A percentile compares a stretch with the other conserved stretches of the same genome.
Evolutionary conservation across 2,329 filamentous ascomycete genomes (phyloP).

Genomic region (Parastagonospora nodorum): DNA sequence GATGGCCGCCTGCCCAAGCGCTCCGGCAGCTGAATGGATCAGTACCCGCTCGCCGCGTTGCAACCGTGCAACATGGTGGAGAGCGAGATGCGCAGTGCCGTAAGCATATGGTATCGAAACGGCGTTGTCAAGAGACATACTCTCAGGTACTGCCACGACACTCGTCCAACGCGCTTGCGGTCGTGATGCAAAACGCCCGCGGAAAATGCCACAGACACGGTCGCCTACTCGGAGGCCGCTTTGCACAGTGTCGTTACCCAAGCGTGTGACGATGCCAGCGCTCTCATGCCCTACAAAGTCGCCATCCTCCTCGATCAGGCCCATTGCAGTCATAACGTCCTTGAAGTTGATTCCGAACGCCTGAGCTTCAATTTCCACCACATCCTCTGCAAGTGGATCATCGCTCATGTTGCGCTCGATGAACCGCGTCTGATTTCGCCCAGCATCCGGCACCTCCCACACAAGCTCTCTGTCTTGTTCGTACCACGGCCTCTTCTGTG

Average conservation of each 20-base stretch:
- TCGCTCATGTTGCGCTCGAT: not conserved
- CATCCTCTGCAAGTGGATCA: not conserved
- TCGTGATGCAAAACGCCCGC: too few relatives aligned
- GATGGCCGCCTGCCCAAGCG: constrained; percentile 8
- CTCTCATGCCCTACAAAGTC: constrained; percentile 15
- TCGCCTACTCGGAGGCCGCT: not conserved
- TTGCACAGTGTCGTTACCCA: not conserved
- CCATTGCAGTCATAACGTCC: constrained; percentile 14
- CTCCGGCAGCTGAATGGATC: constrained; percentile 27
- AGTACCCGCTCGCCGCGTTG: constrained; percentile 25
- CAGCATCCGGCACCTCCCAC: not conserved
- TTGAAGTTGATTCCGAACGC: constrained; percentile 17
- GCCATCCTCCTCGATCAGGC: not conserved
- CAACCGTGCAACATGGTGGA: not conserved
- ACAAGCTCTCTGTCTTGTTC: not conserved
- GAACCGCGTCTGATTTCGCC: not conserved
- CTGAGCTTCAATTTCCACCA: constrained; percentile 31
- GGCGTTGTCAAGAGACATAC: not conserved
- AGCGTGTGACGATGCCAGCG: constrained; percentile 10
- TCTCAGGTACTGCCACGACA: not conserved
- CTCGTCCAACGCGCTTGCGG: too few relatives aligned
- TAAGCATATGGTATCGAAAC: not conserved
- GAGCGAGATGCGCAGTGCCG: not conserved
- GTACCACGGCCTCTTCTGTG: not conserved
- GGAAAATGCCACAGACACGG: not conserved